Percentiles rank a stretch among this genome's conserved stretches.
Evolutionary conservation across 225 moss, liverwort and hornwort genomes (phyloP).

Genomic region (Pseudisothecium myosuroides): DNA sequence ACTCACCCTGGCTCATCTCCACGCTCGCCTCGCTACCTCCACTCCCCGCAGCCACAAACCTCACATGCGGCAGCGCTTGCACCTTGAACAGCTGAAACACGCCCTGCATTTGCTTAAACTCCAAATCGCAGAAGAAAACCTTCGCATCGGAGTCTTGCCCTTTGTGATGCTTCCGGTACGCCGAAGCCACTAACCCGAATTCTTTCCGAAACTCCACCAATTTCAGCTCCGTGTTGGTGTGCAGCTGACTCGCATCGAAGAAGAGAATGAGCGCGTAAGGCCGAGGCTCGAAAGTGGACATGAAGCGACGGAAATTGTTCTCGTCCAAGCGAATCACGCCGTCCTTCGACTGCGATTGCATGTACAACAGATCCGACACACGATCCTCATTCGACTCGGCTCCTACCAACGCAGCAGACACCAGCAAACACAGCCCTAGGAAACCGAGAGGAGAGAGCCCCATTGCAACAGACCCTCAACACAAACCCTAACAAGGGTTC

Average conservation of each 20-base stretch:
- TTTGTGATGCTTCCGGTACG: conserved; percentile 47
- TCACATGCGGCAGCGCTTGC: conserved; percentile 64
- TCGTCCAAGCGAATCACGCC: conserved; percentile 86
- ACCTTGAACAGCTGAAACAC: conserved; percentile 75
- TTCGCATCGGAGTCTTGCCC: conserved; percentile 34
- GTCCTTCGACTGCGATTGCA: conserved; percentile 60
- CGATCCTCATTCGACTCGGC: conserved; percentile 58
- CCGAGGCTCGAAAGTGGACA: conserved; percentile 47
- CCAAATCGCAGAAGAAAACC: conserved; percentile 83
- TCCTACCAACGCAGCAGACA: background rate
- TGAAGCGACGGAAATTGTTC: conserved; percentile 51
- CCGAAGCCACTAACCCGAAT: conserved; percentile 60
- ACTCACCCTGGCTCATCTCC: conserved; percentile 58
- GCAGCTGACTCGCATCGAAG: conserved; percentile 81
- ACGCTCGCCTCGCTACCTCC: conserved; percentile 45
- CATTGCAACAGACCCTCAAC: background rate
- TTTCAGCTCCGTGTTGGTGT: conserved; percentile 65
- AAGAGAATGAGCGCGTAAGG: conserved; percentile 78
- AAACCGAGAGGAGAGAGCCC: background rate
- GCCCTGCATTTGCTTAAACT: conserved; percentile 72
- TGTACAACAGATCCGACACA: conserved; percentile 56
- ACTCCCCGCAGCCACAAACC: conserved; percentile 51
- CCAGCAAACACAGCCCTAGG: background rate
- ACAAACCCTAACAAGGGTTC: conserved; percentile 1
- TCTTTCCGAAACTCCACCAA: conserved; percentile 74